Evolutionary conservation across 1,284 basidiomycete genomes (phyloP).

Genomic region (Tremellales sp.): DNA sequence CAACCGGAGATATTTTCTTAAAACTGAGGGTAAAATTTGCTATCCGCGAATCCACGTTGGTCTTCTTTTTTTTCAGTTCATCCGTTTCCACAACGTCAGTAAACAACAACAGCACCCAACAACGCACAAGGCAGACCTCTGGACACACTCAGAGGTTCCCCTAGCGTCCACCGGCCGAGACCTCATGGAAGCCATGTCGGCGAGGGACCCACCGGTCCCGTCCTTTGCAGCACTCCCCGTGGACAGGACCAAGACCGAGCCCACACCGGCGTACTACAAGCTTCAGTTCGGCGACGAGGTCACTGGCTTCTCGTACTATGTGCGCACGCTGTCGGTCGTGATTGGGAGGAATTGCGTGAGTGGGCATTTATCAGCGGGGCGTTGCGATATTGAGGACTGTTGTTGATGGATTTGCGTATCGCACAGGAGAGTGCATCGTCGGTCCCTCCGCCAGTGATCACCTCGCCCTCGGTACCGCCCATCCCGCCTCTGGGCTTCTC

Average conservation of each 20-base stretch:
- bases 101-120: no score
- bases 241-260: conserved; percentile 46
- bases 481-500: conserved; percentile 21
- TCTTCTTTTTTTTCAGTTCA: no score
- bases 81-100: no score
- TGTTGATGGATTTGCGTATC: neutral
- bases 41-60: no score
- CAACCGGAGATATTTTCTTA: no score
- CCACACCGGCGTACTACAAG: conserved; percentile 49
- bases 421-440: conserved; percentile 23
- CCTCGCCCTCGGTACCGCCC: conserved; percentile 24
- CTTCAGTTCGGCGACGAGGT: conserved; percentile 47
- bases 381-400: neutral
- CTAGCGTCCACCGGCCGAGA: no score
- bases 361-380: conserved; percentile 1
- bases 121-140: no score
- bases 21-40: no score
- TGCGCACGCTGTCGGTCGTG: conserved; percentile 45
- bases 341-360: conserved; percentile 46
- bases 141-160: no score
- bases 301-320: conserved; percentile 49
- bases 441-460: conserved; percentile 32
- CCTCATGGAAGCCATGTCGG: neutral
- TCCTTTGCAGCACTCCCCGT: conserved; percentile 45
- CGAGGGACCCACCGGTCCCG: conserved; percentile 41